These are phyloP conservation scores for Cunninghamia lanceolata DNA, from an alignment of 75 land plant species.

Conservation along the genomic window DNA sequence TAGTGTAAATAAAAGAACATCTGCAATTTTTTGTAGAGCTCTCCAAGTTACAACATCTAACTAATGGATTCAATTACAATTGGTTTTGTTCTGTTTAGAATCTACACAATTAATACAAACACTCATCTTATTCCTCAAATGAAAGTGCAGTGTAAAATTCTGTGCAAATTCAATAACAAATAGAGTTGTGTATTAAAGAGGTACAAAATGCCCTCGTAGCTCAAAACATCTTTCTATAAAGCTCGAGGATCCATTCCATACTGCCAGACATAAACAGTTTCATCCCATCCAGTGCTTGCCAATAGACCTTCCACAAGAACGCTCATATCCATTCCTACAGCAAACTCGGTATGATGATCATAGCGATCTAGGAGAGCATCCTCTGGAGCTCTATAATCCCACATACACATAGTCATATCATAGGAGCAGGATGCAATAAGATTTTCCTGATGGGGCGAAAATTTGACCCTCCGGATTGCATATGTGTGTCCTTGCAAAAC, in stretches of 20 bases:
- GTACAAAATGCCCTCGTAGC: not conserved
- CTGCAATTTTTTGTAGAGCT: not conserved
- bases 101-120: not conserved
- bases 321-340: constrained; percentile 91
- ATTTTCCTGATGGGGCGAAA: constrained; percentile 76
- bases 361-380: constrained; percentile 69
- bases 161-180: not conserved
- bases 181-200: not conserved
- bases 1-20: not conserved
- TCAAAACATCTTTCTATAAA: not conserved
- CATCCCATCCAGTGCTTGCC: constrained; percentile 97
- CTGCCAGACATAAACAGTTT: constrained; percentile 91
- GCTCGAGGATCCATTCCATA: constrained; percentile 79
- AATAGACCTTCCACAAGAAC: constrained; percentile 85
- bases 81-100: not conserved
- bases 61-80: not conserved
- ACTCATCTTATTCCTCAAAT: not conserved
- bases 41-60: not conserved
- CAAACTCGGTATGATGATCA: constrained; percentile 95
- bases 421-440: constrained; percentile 82
- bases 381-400: constrained; percentile 83
- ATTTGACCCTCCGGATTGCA: constrained; percentile 79
- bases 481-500: constrained; percentile 78
- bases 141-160: not conserved
- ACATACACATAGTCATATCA: constrained; percentile 89